Evolutionary conservation across 2,329 filamentous ascomycete genomes (phyloP), one percentile per base, ranked within the genome.

Genomic region (Sclerotiophoma versabilis): DNA sequence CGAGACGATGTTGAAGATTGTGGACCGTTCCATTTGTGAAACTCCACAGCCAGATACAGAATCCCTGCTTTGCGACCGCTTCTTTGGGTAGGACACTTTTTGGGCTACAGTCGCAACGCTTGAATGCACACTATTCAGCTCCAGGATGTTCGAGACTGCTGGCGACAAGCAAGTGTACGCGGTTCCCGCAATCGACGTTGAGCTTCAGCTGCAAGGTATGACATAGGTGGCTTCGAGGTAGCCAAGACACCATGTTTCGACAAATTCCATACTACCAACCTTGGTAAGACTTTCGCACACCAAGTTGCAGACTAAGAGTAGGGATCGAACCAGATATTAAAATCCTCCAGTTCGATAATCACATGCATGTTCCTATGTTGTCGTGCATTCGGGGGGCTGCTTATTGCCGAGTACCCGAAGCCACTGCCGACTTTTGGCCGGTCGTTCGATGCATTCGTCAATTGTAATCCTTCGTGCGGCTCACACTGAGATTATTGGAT

Each of bases 11-110:
- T 22, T 49, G 60, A 57, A 47, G 54, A 63, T 58, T 57, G 60
- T 62, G 41, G 58, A 64, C 63, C 58, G 45, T 56, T 58, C 62
- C 62, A 57, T 56, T 57, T 45, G 39, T 49, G 54, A 52, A 43
- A 60, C 41, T 56, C 55, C 59, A 59, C 57, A 38, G 17, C 39
- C 33, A 23, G 38, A 56, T 42, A 46, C 37, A 47, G 42, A 46
- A 59, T 51, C 59, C 60, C 53, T 62, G 59, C 57, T 26, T 9
- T 27, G 32, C 41, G n/a, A 47, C 42, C 36, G 37, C 25, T 15
- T 34, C 25, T 34, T 30, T 23, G 44, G 43, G 22, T 53, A 17
- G 23, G 15, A 23, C 26, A 30, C 11, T n/a, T 43, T 32, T 26
- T 26, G 25, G 42, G 29, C 17, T 19, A 48, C 41, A 14, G 42